These are phyloP conservation scores for Petunia hybrid DNA, from an alignment of 305 asterid species.

Conservation along the genomic window DNA sequence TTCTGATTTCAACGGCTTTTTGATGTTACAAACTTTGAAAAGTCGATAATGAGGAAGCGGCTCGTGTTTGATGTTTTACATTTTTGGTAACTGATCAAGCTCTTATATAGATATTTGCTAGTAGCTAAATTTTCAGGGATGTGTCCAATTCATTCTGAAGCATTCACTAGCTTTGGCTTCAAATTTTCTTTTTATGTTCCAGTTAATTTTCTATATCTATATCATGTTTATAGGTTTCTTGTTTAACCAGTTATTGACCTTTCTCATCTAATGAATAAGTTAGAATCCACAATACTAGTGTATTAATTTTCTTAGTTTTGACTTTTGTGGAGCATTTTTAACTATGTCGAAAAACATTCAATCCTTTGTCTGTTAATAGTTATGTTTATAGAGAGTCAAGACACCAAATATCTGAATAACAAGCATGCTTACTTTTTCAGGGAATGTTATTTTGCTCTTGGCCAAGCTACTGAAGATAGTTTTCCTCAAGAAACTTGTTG, in stretches of 20 bases:
- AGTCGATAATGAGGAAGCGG: neutral
- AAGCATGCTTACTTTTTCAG: neutral
- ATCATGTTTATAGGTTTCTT: neutral
- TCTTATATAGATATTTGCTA: neutral
- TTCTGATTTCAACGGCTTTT: neutral
- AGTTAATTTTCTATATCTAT: neutral
- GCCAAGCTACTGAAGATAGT: conserved; percentile 8
- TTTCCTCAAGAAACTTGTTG: conserved; percentile 11
- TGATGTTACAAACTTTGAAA: neutral
- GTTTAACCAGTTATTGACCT: neutral
- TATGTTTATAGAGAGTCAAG: neutral
- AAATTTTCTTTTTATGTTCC: neutral
- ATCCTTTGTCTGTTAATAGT: neutral
- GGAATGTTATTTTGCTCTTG: conserved; percentile 19
- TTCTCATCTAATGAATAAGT: conserved; percentile 3
- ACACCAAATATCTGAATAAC: neutral
- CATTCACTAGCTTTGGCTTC: neutral
- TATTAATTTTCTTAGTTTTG: neutral
- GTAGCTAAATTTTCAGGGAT: neutral
- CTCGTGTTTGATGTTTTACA: neutral
- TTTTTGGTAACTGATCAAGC: neutral
- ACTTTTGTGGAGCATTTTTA: conserved; percentile 1
- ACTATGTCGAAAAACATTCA: neutral
- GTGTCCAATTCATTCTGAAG: neutral
- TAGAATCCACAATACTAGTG: neutral